These are phyloP conservation scores for Zymoseptoria brevis DNA, from an alignment of 2,329 filamentous ascomycete species.

Conservation along the genomic window DNA sequence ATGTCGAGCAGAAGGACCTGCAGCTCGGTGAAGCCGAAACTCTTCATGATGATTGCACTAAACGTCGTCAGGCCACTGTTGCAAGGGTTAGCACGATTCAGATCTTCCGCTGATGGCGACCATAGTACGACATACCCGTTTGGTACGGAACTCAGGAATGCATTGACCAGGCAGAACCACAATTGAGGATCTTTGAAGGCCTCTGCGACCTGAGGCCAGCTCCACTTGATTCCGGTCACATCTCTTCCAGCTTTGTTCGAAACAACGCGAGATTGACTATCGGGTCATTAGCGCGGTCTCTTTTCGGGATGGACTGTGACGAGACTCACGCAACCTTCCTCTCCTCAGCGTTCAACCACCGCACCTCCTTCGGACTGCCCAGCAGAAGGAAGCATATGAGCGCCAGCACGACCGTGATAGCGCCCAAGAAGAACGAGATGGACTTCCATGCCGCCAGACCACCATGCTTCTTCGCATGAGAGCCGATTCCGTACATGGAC, in stretches of 20 bases:
- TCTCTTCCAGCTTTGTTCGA: conserved; percentile 26
- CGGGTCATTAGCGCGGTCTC: too few relatives aligned
- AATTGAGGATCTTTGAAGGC: conserved; percentile 24
- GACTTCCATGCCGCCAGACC: conserved; percentile 23
- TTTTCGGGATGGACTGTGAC: too few relatives aligned
- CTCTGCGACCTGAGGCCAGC: conserved; percentile 22
- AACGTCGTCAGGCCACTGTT: conserved; percentile 14
- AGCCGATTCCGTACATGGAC: conserved; percentile 23
- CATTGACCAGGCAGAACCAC: conserved; percentile 24
- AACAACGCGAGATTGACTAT: conserved; percentile 21
- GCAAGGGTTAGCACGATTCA: too few relatives aligned
- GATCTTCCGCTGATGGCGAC: too few relatives aligned
- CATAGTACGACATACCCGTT: conserved; percentile 13
- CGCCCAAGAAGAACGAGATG: conserved; percentile 24
- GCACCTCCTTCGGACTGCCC: conserved; percentile 24
- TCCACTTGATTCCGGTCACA: conserved; percentile 24
- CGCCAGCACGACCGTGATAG: conserved; percentile 19
- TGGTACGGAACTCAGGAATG: conserved; percentile 22
- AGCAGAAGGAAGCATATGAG: conserved; percentile 24
- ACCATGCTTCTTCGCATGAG: conserved; percentile 9
- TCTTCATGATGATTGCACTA: conserved; percentile 20
- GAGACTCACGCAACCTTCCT: conserved; percentile 18
- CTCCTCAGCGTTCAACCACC: conserved; percentile 23
- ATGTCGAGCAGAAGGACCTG: conserved; percentile 31
- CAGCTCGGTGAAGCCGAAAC: conserved; percentile 25